Evolutionary conservation across 2,329 filamentous ascomycete genomes (phyloP).

Genomic region (Ophiostoma ips): DNA sequence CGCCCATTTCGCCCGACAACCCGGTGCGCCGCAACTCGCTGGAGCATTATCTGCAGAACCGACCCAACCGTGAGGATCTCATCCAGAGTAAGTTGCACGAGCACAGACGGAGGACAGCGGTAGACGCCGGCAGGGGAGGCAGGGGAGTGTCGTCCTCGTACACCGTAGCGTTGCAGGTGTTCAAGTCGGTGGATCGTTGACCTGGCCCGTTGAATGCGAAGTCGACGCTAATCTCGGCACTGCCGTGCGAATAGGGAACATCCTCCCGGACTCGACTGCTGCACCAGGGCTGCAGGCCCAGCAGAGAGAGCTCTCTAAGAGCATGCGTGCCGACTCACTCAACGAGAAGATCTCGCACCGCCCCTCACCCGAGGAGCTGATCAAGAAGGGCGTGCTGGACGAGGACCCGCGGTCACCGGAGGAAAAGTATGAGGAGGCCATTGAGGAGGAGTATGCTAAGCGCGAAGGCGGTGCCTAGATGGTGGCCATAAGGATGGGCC

Average conservation of each 20-base stretch:
- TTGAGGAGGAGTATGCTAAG: slow-evolving; percentile 51
- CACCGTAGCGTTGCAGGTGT: not conserved
- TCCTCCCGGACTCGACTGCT: slow-evolving; percentile 64
- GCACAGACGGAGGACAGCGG: not conserved
- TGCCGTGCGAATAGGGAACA: slow-evolving; percentile 53
- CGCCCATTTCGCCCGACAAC: slow-evolving; percentile 38
- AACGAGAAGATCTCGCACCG: slow-evolving; percentile 76
- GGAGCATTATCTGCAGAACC: slow-evolving; percentile 57
- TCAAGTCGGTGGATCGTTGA: not conserved
- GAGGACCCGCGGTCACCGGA: slow-evolving; percentile 48
- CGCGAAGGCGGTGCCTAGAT: slow-evolving; percentile 43
- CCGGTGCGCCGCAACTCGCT: slow-evolving; percentile 51
- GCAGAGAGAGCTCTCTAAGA: slow-evolving; percentile 72
- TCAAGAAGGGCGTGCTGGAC: slow-evolving; percentile 67
- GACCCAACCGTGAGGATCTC: slow-evolving; percentile 62
- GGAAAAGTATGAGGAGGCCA: slow-evolving; percentile 44
- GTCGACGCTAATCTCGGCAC: not conserved
- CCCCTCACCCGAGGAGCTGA: slow-evolving; percentile 60
- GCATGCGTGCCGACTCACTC: slow-evolving; percentile 75
- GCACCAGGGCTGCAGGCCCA: slow-evolving; percentile 68
- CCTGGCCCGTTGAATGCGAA: not conserved
- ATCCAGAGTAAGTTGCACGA: slow-evolving; percentile 51
- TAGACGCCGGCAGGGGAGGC: not conserved
- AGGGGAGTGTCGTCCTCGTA: not conserved
- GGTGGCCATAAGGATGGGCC: too few relatives aligned